A percentile compares a stretch with the other conserved stretches of the same genome.
These are phyloP conservation scores for Nicotiana otophora DNA, from an alignment of 257 asterid genomes.

Conservation along the genomic window DNA sequence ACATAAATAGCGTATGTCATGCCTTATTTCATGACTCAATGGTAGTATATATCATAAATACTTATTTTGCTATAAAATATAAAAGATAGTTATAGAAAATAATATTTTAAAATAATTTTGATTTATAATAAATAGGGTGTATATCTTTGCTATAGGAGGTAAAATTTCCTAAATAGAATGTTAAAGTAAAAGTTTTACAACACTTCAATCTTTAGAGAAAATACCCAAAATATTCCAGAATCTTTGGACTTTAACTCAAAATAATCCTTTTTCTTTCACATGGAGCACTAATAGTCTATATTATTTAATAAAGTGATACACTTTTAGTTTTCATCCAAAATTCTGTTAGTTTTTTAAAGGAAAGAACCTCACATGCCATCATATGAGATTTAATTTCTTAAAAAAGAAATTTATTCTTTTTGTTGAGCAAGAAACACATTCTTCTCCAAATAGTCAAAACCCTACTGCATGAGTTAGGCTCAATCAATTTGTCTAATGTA, in stretches of 20 bases:
- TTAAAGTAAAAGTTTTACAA: no score
- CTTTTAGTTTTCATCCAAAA: background rate
- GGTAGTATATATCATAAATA: no score
- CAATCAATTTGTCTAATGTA: background rate
- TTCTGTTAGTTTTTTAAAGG: background rate
- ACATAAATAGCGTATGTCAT: no score
- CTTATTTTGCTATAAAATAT: no score
- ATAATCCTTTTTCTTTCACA: background rate
- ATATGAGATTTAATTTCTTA: no score
- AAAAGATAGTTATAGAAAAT: no score
- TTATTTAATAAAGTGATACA: background rate
- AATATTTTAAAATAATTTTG: no score
- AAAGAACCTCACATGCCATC: background rate
- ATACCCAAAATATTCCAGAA: background rate
- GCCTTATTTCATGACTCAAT: no score
- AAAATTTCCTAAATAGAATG: no score
- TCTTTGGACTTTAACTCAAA: background rate
- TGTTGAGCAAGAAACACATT: background rate
- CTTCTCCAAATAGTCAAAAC: background rate
- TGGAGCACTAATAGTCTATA: background rate
- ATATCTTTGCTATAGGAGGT: no score
- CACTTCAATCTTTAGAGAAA: background rate
- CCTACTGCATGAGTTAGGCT: background rate
- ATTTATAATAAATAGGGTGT: no score
- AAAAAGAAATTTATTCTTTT: background rate